Evolutionary conservation across 2,329 filamentous ascomycete species (phyloP), one percentile per base, ranked within the genome.

Genomic region (Teratosphaeria nubilosa): DNA sequence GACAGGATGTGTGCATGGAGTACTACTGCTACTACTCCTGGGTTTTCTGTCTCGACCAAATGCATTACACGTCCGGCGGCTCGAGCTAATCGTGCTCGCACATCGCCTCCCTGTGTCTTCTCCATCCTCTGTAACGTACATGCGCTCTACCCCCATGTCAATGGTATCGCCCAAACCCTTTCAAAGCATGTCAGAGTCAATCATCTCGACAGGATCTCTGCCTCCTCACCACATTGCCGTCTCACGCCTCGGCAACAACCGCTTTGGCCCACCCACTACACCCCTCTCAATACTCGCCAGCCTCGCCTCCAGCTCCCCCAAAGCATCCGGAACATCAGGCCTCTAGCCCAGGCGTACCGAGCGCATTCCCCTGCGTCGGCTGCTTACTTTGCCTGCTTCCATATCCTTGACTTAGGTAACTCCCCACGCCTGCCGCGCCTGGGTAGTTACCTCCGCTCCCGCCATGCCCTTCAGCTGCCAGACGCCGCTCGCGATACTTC

Each of bases 401-500:
- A 55, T 67, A 67, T 5, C 64, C 69, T 22, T 57, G 58, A 50
- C 66, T 68, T 22, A 71, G 57, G 51, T 62, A 69, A 56, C 65
- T 68, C 13, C 69, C 69, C 3, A 64, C 65, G 4, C 69, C 69
- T 14, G 64, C 58, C 10, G 69, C 69, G 14, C 69, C 69, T n/a
- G 68, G 67, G 60, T 71, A 71, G 51, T 71, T 71, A 2, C 68
- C 69, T 31, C 69, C 69, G 60, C 64, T 67, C 3, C 68, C 69
- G 7, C 67, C 66, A 34, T 69, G 66, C 0, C 69, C 70, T 59
- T 72, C 70, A 22, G 70, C 69, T 2, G 70, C 70, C 16, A 73
- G 61, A 45, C 71, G 61, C 10, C 71, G 63, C 63, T 73, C 71
- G 20, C 71, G 67, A 56, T 73, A 73, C 63, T 73, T 73, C 11